A percentile compares a stretch with the other conserved stretches of the same genome.
Evolutionary conservation across 202 grass and related monocot species (phyloP).

Genomic region (Sporobolus alterniflorus): DNA sequence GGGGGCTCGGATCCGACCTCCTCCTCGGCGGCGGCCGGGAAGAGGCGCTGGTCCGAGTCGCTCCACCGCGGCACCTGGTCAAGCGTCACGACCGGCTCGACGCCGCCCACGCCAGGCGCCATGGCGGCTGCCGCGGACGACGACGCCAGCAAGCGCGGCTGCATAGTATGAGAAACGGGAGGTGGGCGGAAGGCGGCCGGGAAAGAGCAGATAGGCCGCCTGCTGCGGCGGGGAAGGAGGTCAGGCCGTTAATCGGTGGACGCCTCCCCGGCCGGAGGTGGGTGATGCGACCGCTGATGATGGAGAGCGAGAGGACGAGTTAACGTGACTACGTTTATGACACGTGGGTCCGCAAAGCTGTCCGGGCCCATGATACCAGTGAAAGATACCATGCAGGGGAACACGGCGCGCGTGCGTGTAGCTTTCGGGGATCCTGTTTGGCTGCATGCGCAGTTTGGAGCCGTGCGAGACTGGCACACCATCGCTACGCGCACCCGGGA

Average conservation of each 20-base stretch:
- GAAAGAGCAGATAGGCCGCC: background rate
- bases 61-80: conserved; percentile 92
- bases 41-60: conserved; percentile 71
- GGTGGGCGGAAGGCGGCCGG: background rate
- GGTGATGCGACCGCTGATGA: background rate
- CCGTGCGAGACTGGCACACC: background rate
- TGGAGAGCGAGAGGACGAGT: background rate
- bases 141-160: conserved; percentile 34
- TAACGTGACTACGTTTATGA: background rate
- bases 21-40: background rate
- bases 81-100: conserved; percentile 74
- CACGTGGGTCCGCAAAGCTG: background rate
- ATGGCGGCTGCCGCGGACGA: background rate
- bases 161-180: conserved; percentile 29
- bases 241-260: conserved; percentile 42
- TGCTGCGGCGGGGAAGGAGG: conserved; percentile 9
- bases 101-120: conserved; percentile 51
- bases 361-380: background rate
- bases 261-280: background rate
- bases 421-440: background rate
- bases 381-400: background rate
- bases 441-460: background rate
- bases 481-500: background rate
- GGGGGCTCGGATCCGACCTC: conserved; percentile 12
- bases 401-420: background rate